phyloP scores from a whole-genome alignment of 192 early-diverging fungal species.

The Gonapodya sp. region DNA sequence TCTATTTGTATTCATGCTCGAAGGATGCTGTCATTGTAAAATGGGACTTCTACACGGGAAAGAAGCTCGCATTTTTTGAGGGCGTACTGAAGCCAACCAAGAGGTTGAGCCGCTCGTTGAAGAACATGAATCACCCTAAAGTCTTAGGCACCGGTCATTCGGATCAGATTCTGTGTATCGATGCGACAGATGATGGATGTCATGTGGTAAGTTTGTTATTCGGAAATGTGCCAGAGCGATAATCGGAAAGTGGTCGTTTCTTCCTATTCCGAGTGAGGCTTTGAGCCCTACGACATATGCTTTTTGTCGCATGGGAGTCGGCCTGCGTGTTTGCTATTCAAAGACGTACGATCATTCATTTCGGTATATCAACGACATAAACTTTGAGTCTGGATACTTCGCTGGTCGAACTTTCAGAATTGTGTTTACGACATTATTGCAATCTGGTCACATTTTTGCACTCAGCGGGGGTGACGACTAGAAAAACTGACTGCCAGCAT shows the following conservation, averaged over 20 bases:
- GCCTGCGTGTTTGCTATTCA: neutral
- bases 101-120: conserved; percentile 17
- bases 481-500: no score
- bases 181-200: conserved; percentile 35
- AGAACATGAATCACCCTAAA: conserved; percentile 2
- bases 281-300: neutral
- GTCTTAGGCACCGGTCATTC: conserved; percentile 35
- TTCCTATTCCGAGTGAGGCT: neutral
- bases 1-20: conserved; percentile 69
- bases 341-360: neutral
- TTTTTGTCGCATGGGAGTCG: neutral
- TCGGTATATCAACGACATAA: no score
- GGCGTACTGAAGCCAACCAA: conserved; percentile 68
- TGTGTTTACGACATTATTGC: no score
- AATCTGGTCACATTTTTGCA: no score
- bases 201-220: conserved; percentile 37
- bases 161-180: conserved; percentile 35
- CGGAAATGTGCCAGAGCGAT: no score
- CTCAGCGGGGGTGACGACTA: no score
- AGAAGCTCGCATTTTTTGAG: conserved; percentile 52
- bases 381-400: conserved; percentile 43
- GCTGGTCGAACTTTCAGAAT: conserved; percentile 32
- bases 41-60: conserved; percentile 68
- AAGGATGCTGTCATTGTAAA: conserved; percentile 93
- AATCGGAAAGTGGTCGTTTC: neutral